Evolutionary conservation across 2,329 filamentous ascomycete species (phyloP), one percentile per base, ranked within the genome.

Genomic region (Cytospora piceae): DNA sequence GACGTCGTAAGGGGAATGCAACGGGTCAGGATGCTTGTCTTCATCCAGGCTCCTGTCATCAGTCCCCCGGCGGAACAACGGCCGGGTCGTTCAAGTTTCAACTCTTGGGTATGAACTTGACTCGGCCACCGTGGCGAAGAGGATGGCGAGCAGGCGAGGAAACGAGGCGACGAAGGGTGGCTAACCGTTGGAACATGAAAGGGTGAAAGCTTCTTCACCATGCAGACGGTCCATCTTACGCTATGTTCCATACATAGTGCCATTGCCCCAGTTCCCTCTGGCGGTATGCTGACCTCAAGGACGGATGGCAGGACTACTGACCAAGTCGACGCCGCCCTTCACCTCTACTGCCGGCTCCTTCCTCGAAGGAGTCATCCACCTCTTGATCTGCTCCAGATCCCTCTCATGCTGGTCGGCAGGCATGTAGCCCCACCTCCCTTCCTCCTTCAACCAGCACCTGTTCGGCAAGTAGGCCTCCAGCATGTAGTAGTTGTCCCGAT

Each of bases 401-500:
- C 61, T 73, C 3, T 79, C 73, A 60, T 81, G 79, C 70, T 77
- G 75, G 11, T 76, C 71, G 3, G 73, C 74, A 1, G 77, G 75
- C 49, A 80, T 64, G 53, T 87, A 88, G 46, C 80, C 71, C 85
- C 85, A 87, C 52, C 73, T 73, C 46, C 75, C 71, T 5, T 78
- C 70, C 11, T 80, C 76, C 20, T 76, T 77, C 57, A 74, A 79
- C 85, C 85, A 88, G 55, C 79, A 80, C 27, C 86, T 77, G 67
- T 84, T 84, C 0, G 86, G 86, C 57, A 87, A 70, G 69, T 84
- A 87, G 1, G 82, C 82, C 71, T 87, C 79, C 32, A 88, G 77
- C 77, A 84, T 81, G 70, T 88, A 85, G 70, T 87, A 88, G 55
- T 83, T 81, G 65, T 88, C 86, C 27, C 86, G 76, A 59, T 83